Conservation (phyloP, 202 grass and related monocot species). For the Zoysia matrella region DNA sequence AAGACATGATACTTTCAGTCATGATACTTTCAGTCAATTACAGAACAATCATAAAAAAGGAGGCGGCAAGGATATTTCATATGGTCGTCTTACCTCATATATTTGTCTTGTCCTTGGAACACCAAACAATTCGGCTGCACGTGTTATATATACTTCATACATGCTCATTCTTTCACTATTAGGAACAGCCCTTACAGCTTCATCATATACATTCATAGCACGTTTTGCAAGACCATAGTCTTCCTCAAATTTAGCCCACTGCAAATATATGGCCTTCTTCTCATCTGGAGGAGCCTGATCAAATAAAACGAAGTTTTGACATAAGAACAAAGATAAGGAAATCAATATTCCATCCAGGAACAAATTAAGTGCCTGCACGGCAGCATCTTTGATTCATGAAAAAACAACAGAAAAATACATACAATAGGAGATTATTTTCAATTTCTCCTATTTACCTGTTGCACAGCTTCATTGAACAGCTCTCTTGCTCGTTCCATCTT, state of each 20-base stretch:
- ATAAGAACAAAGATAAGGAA: slow-evolving; percentile 34
- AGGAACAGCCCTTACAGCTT: slow-evolving; percentile 81
- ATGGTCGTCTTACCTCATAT: slow-evolving; percentile 71
- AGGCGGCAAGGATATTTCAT: not conserved
- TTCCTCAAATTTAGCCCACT: slow-evolving; percentile 98
- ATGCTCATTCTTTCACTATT: slow-evolving; percentile 83
- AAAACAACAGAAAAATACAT: slow-evolving; percentile 21
- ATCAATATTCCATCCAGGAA: slow-evolving; percentile 24
- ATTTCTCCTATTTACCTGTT: slow-evolving; percentile 56
- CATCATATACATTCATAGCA: slow-evolving; percentile 94
- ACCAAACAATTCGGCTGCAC: slow-evolving; percentile 86
- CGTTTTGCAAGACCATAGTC: slow-evolving; percentile 96
- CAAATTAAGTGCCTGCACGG: not conserved
- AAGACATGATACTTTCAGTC: not conserved
- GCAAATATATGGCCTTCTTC: slow-evolving; percentile 83
- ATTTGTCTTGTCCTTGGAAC: slow-evolving; percentile 96
- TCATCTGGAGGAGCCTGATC: slow-evolving; percentile 81
- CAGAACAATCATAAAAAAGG: slow-evolving; percentile 17
- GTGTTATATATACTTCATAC: slow-evolving; percentile 97
- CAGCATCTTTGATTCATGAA: not conserved
- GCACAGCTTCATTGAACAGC: slow-evolving; percentile 86
- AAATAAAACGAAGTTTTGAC: slow-evolving; percentile 41
- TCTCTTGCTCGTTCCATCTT: slow-evolving; percentile 96
- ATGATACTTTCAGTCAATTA: not conserved
- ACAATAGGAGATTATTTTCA: slow-evolving; percentile 15